Base-by-base conservation (phyloP, 371 early-diverging fungal genomes). In the Actinomortierella wolfii region DNA sequence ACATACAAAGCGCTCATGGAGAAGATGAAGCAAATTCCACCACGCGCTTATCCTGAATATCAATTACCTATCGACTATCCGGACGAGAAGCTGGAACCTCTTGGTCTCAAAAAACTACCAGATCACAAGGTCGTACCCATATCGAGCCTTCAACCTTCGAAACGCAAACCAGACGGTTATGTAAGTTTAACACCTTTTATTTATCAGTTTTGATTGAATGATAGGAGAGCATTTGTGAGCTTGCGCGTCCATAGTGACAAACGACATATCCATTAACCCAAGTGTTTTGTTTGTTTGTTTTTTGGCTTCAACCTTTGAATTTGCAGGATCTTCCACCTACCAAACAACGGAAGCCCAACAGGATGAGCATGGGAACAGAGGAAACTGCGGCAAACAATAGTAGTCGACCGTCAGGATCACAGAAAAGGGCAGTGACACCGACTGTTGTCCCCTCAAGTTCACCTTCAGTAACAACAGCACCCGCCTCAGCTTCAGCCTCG, bases 1-100 rank as follows among this genome's bases (percentile, higher is more conserved):
- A 62, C 63, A 0, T 73, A 73, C 44, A 62, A 67, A 6, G 51
- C 53, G 21, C 66, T 73, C 67, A 63, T 67, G 64, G 74, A 73
- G 2, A 73, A 58, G 55, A 54, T 73, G 64, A 73, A 62, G 57
- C 56, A 60, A 25, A 63, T 67, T 20, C 74, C 67, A 7, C 51
- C 67, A 2, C 59, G 74, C 6, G 18, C 40, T 2, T 73, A 73
- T 47, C 56, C 67, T n/a, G 67, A 56, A 28, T 73, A 73, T 45
- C 58, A 57, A 15, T 60, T 73, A 29, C 67, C 74, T 7, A 14
- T 63, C 29, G 56, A 59, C 23, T 67, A 54, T 48, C 59, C 67
- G 4, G 62, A 63, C 20, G 74, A 73, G n/a, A 56, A 67, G 17
- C 39, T 73, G 2, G 59, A 56, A 1, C 40, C 49, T 7, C 43